phyloP scores from a whole-genome alignment of 2,329 filamentous ascomycete genomes.

The Cercospora beticola region DNA sequence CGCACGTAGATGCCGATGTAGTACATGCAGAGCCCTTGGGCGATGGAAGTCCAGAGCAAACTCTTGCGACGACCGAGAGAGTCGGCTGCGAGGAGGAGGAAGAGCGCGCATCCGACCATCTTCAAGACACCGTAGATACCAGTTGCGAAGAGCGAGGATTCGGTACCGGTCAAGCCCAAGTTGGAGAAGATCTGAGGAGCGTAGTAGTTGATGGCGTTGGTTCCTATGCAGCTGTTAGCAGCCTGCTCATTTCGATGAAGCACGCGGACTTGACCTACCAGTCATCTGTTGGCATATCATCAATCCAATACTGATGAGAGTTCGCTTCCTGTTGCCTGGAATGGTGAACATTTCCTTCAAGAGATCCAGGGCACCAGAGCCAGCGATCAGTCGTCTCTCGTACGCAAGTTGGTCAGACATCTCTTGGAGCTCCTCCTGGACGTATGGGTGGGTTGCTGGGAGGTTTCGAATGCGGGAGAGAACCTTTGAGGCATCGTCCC shows the following conservation, averaged over 20 bases:
- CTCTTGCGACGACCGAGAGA: constrained; percentile 66
- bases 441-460: constrained; percentile 63
- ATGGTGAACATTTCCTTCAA: constrained; percentile 68
- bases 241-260: background rate
- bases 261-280: constrained; percentile 53
- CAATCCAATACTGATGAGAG: constrained; percentile 61
- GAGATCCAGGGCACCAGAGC: constrained; percentile 61
- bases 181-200: constrained; percentile 65
- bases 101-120: constrained; percentile 61
- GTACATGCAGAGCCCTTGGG: constrained; percentile 62
- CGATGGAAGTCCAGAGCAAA: constrained; percentile 46
- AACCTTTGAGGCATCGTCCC: constrained; percentile 61
- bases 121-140: constrained; percentile 74
- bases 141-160: constrained; percentile 66
- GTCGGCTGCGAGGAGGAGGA: constrained; percentile 70
- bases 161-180: constrained; percentile 59
- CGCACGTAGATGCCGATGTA: constrained; percentile 71
- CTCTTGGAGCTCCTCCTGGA: constrained; percentile 55
- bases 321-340: constrained; percentile 63
- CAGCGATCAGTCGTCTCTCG: constrained; percentile 67
- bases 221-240: background rate
- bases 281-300: constrained; percentile 74
- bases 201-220: constrained; percentile 63
- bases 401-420: constrained; percentile 68
- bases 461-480: constrained; percentile 55